Conservation (phyloP, 371 early-diverging fungal species). For the Actinomucor elegans region DNA sequence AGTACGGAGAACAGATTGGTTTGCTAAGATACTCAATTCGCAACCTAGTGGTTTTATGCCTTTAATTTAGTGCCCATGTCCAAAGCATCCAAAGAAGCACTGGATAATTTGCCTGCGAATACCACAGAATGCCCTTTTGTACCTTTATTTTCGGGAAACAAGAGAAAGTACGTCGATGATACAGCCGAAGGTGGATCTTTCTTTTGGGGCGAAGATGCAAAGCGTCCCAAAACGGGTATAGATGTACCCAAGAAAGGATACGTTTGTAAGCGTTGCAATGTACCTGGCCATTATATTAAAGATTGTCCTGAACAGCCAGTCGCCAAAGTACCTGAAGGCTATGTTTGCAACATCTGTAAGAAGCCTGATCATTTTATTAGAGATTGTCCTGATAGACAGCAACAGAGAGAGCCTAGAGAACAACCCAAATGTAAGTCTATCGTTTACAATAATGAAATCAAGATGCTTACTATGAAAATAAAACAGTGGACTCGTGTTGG, state of each 20-base stretch:
- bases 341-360: conserved; percentile 56
- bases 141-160: conserved; percentile 24
- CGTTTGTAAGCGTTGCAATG: conserved; percentile 53
- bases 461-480: no score
- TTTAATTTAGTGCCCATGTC: conserved; percentile 78
- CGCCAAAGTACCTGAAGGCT: conserved; percentile 56
- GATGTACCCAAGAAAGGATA: conserved; percentile 43
- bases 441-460: no score
- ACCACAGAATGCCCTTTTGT: conserved; percentile 70
- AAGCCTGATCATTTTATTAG: conserved; percentile 62
- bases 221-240: conserved; percentile 21
- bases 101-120: conserved; percentile 43
- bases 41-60: conserved; percentile 89
- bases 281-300: conserved; percentile 61
- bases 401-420: conserved; percentile 3
- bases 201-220: conserved; percentile 41
- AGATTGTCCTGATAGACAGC: conserved; percentile 57
- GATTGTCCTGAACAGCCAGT: conserved; percentile 59
- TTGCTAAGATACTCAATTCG: not conserved
- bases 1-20: conserved; percentile 5
- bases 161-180: conserved; percentile 29
- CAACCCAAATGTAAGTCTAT: conserved; percentile 17
- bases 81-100: conserved; percentile 37
- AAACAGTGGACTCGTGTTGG: conserved; percentile 76
- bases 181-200: conserved; percentile 28